Evolutionary conservation across 129 eudicot species (phyloP).

Genomic region (Saussurea involucrata): DNA sequence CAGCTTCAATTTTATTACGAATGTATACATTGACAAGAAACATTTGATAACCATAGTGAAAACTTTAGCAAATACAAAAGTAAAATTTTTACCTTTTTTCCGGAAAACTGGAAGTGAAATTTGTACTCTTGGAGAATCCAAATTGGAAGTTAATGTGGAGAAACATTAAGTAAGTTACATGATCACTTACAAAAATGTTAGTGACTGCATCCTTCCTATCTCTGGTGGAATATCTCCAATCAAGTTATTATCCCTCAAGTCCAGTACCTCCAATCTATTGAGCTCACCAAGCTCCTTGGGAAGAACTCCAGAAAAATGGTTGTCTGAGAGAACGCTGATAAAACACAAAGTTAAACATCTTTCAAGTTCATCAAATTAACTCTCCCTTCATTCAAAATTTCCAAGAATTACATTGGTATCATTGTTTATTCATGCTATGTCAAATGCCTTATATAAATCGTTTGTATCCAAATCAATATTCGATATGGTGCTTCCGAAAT

Average conservation of each 20-base stretch:
- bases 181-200: constrained; percentile 62
- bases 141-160: no score
- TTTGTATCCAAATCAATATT: neutral
- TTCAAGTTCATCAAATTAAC: neutral
- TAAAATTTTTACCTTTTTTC: neutral
- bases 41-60: neutral
- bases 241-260: constrained; percentile 59
- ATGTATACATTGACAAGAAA: neutral
- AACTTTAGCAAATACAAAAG: neutral
- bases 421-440: neutral
- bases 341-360: neutral
- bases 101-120: neutral
- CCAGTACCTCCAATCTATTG: constrained; percentile 58
- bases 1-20: neutral
- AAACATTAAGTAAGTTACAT: neutral
- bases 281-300: constrained; percentile 66
- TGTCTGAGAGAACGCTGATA: constrained; percentile 54
- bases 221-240: constrained; percentile 59
- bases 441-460: neutral
- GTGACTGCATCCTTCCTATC: constrained; percentile 43
- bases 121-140: neutral
- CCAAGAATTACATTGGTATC: neutral
- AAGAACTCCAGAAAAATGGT: constrained; percentile 62
- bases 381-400: neutral
- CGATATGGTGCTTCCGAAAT: no score